These are phyloP conservation scores for Thelonectria rubi DNA, from an alignment of 2,329 filamentous ascomycete species.

Conservation along the genomic window DNA sequence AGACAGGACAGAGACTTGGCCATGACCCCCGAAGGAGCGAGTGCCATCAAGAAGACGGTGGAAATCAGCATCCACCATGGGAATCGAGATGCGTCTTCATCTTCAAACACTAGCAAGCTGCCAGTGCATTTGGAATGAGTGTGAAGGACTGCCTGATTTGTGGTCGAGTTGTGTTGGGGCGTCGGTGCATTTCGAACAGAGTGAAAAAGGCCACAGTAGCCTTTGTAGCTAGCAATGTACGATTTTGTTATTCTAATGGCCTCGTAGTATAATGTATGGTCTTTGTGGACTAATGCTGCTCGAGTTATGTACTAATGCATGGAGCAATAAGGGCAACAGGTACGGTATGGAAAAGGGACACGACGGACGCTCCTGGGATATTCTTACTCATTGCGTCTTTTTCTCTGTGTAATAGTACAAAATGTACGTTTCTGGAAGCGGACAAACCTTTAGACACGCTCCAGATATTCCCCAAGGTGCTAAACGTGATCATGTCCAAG, in stretches of 20 bases:
- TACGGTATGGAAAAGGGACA: too few relatives aligned
- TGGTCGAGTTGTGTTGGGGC: not conserved
- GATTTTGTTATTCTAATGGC: not conserved
- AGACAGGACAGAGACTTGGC: slow-evolving; percentile 2
- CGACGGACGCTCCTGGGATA: too few relatives aligned
- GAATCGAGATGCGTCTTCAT: slow-evolving; percentile 8
- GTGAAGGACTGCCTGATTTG: not conserved
- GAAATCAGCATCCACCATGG: slow-evolving; percentile 26
- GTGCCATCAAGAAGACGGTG: slow-evolving; percentile 35
- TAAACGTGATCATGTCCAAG: too few relatives aligned
- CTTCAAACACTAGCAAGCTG: not conserved
- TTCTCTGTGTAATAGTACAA: too few relatives aligned
- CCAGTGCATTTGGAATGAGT: not conserved
- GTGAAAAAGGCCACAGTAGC: not conserved
- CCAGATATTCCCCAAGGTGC: too few relatives aligned
- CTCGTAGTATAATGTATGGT: not conserved
- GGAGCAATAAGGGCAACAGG: too few relatives aligned
- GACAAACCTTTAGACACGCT: too few relatives aligned
- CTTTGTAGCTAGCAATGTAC: not conserved
- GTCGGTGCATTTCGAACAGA: not conserved
- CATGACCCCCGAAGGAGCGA: slow-evolving; percentile 19
- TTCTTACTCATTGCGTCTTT: too few relatives aligned
- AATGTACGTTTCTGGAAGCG: too few relatives aligned
- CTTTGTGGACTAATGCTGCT: not conserved
- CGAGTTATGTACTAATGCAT: too few relatives aligned